These are phyloP conservation scores for Phialocephala subalpina DNA, from an alignment of 2,329 filamentous ascomycete genomes.

Conservation along the genomic window DNA sequence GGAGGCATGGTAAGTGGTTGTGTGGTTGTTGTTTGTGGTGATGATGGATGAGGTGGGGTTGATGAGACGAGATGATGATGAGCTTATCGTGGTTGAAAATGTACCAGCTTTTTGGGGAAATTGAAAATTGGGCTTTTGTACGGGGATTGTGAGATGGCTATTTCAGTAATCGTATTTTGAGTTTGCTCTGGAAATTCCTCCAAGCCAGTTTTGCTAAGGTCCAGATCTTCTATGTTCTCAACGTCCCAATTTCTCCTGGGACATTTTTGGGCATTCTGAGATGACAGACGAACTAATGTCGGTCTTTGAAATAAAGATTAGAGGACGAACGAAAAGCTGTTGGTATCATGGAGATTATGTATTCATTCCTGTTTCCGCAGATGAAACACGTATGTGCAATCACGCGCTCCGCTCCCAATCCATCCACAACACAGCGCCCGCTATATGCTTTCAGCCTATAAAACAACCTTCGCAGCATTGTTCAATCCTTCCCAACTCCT, in stretches of 20 bases:
- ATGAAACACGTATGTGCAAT: background rate
- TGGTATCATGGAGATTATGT: no score
- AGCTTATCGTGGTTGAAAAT: background rate
- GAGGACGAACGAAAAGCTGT: no score
- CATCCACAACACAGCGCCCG: background rate
- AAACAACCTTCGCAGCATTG: background rate
- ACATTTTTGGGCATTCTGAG: no score
- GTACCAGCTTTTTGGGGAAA: background rate
- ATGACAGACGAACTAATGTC: no score
- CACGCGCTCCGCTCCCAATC: background rate
- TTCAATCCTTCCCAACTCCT: constrained; percentile 2
- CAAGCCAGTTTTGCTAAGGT: no score
- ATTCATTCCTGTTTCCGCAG: background rate
- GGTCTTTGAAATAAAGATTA: no score
- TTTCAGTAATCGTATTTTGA: no score
- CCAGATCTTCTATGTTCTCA: no score
- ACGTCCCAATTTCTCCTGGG: no score
- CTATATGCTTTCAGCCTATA: constrained; percentile 1
- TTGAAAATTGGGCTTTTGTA: background rate
- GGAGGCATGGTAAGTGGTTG: constrained; percentile 44
- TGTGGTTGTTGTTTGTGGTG: constrained; percentile 26
- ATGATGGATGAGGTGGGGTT: background rate
- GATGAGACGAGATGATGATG: background rate
- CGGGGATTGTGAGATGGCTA: no score
- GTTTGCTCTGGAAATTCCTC: no score